These are phyloP conservation scores for Cytospora piceae DNA, from an alignment of 2,329 filamentous ascomycete genomes.

Conservation along the genomic window DNA sequence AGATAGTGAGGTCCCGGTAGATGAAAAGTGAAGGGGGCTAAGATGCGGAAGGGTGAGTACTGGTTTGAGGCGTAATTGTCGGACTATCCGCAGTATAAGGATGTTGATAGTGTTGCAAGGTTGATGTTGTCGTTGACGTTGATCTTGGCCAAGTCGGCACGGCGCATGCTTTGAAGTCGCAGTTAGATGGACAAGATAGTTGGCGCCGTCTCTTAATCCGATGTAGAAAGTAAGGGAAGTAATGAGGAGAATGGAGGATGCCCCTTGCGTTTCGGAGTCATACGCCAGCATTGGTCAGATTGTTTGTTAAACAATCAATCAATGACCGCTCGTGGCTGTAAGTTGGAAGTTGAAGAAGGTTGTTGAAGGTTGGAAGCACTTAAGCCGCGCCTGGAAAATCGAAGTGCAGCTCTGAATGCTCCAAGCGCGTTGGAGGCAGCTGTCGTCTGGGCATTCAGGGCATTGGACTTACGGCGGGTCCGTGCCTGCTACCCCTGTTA, in stretches of 20 bases:
- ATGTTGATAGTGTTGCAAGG: conserved; percentile 19
- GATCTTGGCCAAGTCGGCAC: conserved; percentile 16
- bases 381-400: conserved; percentile 1
- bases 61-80: conserved; percentile 11
- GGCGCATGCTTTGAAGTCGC: conserved; percentile 15
- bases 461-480: not conserved
- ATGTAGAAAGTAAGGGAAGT: not conserved
- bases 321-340: not conserved
- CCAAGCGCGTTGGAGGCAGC: conserved; percentile 14
- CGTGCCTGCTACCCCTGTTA: conserved; percentile 3
- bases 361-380: not conserved
- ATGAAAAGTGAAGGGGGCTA: not conserved
- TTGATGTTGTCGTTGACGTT: conserved; percentile 10
- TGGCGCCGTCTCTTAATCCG: not conserved
- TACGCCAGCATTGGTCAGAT: not conserved
- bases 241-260: not conserved
- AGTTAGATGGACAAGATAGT: not conserved
- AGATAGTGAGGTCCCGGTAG: conserved; percentile 2
- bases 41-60: conserved; percentile 4
- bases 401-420: not conserved
- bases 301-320: not conserved
- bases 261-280: not conserved
- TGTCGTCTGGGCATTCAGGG: conserved; percentile 3
- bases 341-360: not conserved
- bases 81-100: not conserved